A percentile compares a stretch with the other conserved stretches of the same genome.
These are phyloP conservation scores for Panellus pusillus DNA, from an alignment of 768 basidiomycete genomes.

Conservation along the genomic window DNA sequence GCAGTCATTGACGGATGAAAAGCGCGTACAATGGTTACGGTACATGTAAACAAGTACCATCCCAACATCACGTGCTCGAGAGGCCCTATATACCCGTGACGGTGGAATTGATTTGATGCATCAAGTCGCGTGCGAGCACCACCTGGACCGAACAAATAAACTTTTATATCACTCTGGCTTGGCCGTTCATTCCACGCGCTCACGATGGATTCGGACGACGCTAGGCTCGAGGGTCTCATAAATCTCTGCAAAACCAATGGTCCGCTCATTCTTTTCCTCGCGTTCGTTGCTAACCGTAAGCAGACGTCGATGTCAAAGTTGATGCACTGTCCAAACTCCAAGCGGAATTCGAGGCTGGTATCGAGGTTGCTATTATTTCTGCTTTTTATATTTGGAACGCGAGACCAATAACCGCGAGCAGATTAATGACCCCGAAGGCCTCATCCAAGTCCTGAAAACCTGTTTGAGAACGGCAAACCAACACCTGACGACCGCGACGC, in stretches of 20 bases:
- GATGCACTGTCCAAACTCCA: slow-evolving; percentile 81
- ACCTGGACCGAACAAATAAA: no score
- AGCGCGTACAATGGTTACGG: no score
- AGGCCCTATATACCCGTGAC: not conserved
- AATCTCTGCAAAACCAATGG: slow-evolving; percentile 67
- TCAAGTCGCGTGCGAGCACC: no score
- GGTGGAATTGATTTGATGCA: no score
- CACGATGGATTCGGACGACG: slow-evolving; percentile 53
- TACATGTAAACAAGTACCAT: not conserved
- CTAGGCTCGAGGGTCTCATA: slow-evolving; percentile 58
- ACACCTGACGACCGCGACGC: slow-evolving; percentile 75
- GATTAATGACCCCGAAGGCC: slow-evolving; percentile 72
- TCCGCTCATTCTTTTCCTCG: slow-evolving; percentile 29
- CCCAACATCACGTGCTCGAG: not conserved
- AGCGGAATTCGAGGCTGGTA: slow-evolving; percentile 66
- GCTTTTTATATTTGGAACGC: slow-evolving; percentile 16
- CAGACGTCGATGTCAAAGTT: slow-evolving; percentile 80
- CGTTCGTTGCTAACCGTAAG: slow-evolving; percentile 6
- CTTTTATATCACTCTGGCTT: no score
- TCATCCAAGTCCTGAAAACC: slow-evolving; percentile 68
- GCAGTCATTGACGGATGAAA: slow-evolving; percentile 10
- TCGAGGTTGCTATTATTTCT: slow-evolving; percentile 51
- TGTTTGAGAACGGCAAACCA: slow-evolving; percentile 81
- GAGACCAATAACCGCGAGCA: slow-evolving; percentile 30
- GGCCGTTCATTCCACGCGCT: not conserved